Conservation (phyloP, 2,329 filamentous ascomycete genomes). For the Diaporthe sp. region DNA sequence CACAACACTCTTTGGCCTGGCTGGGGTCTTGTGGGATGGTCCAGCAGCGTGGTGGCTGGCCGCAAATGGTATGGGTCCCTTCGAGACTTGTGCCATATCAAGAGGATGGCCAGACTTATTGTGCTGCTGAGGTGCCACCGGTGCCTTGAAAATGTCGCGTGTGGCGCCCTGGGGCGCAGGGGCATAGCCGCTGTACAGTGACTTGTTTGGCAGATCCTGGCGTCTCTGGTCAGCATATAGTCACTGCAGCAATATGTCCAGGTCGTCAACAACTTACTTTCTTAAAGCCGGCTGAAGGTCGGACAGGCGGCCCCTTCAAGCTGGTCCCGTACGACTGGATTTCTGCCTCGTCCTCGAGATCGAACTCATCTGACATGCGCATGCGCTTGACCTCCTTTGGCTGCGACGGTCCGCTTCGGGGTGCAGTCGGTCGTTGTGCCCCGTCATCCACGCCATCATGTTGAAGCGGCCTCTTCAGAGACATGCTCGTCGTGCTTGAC, state of each 20-base stretch:
- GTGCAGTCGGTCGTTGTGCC: constrained; percentile 60
- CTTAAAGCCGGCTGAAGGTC: constrained; percentile 78
- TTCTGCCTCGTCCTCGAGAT: constrained; percentile 68
- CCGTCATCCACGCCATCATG: constrained; percentile 72
- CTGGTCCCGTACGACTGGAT: constrained; percentile 69
- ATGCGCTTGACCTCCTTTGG: constrained; percentile 85
- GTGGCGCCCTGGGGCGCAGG: constrained; percentile 68
- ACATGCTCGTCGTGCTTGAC: constrained; percentile 75
- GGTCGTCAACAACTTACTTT: constrained; percentile 68
- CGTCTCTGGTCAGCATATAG: constrained; percentile 51
- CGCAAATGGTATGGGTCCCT: constrained; percentile 91
- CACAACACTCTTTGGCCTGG: constrained; percentile 63
- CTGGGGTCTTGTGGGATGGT: constrained; percentile 78
- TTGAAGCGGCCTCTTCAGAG: constrained; percentile 81
- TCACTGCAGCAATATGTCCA: neutral
- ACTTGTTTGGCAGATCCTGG: constrained; percentile 74
- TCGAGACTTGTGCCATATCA: constrained; percentile 90
- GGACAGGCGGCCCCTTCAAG: constrained; percentile 86
- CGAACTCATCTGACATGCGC: constrained; percentile 80
- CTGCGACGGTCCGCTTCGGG: constrained; percentile 72
- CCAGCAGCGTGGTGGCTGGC: constrained; percentile 72
- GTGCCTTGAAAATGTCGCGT: constrained; percentile 75
- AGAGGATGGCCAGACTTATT: constrained; percentile 78
- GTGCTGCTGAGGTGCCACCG: constrained; percentile 77
- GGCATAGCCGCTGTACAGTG: constrained; percentile 73